A percentile compares a stretch with the other conserved stretches of the same genome.
Evolutionary conservation across 164 flowering plant species (phyloP).

Genomic region (Annona cherimola): DNA sequence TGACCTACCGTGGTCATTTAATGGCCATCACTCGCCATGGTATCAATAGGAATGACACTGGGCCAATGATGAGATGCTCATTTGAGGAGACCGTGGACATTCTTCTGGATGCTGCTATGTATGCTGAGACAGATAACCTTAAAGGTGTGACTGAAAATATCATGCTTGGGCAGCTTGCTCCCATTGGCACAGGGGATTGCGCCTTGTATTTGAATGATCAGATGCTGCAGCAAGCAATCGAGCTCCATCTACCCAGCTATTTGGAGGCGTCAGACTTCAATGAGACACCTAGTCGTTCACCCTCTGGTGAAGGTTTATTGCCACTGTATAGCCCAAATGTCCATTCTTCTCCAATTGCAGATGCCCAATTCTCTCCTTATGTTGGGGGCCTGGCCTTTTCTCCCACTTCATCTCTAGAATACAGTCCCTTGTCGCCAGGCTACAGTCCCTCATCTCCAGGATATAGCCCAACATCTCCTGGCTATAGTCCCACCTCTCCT

Average conservation of each 20-base stretch:
- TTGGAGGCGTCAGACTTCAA: conserved; percentile 3
- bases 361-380: conserved; percentile 91
- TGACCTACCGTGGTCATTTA: conserved; percentile 95
- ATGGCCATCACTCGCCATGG: conserved; percentile 99
- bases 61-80: conserved; percentile 98
- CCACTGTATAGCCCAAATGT: conserved; percentile 85
- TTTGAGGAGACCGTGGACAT: conserved; percentile 99
- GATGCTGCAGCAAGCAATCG: conserved; percentile 1
- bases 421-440: conserved; percentile 85
- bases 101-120: conserved; percentile 58
- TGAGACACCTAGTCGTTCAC: background rate
- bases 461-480: conserved; percentile 14
- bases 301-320: conserved; percentile 87
- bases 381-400: conserved; percentile 92
- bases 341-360: conserved; percentile 65
- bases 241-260: conserved; percentile 3
- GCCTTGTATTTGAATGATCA: conserved; percentile 1
- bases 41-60: conserved; percentile 89
- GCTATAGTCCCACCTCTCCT: no score
- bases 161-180: background rate
- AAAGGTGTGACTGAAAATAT: background rate
- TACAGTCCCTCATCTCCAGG: conserved; percentile 96
- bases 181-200: background rate
- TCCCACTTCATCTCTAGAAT: conserved; percentile 82
- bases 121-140: conserved; percentile 3